Conservation (phyloP, 371 early-diverging fungal species). For the Cokeromyces recurvatus region DNA sequence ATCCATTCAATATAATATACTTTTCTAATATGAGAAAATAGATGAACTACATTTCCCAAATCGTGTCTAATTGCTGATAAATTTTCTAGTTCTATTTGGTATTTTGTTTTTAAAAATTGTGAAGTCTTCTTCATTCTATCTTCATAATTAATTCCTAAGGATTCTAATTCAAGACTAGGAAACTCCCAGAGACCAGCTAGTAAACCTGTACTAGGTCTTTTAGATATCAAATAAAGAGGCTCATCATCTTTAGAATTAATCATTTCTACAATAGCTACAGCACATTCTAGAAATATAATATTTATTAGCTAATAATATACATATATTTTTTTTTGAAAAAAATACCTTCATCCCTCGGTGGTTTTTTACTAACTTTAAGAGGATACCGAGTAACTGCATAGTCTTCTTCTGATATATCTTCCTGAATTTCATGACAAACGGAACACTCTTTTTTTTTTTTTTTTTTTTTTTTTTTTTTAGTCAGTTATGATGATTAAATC, state of each 20-base stretch:
- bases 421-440: conserved; percentile 25
- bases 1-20: conserved; percentile 58
- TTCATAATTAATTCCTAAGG: conserved; percentile 28
- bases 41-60: conserved; percentile 58
- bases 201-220: conserved; percentile 59
- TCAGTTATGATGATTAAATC: too few species aligned
- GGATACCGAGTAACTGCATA: conserved; percentile 56
- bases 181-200: conserved; percentile 84
- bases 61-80: conserved; percentile 22
- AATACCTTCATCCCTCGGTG: conserved; percentile 65
- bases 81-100: conserved; percentile 9
- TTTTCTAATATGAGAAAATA: conserved; percentile 72
- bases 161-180: conserved; percentile 50
- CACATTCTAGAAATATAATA: conserved; percentile 40
- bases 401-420: conserved; percentile 20
- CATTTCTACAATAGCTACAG: conserved; percentile 56
- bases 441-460: too few species aligned
- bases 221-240: conserved; percentile 47
- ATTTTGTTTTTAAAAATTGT: conserved; percentile 22
- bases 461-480: too few species aligned
- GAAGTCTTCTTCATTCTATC: conserved; percentile 31
- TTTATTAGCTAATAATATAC: neutral
- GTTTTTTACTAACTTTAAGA: conserved; percentile 55
- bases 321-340: neutral
- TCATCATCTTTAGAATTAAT: conserved; percentile 5